Evolutionary conservation across 306 rosid species (phyloP), one percentile per base, ranked within the genome.

Genomic region (Medicago arabica): DNA sequence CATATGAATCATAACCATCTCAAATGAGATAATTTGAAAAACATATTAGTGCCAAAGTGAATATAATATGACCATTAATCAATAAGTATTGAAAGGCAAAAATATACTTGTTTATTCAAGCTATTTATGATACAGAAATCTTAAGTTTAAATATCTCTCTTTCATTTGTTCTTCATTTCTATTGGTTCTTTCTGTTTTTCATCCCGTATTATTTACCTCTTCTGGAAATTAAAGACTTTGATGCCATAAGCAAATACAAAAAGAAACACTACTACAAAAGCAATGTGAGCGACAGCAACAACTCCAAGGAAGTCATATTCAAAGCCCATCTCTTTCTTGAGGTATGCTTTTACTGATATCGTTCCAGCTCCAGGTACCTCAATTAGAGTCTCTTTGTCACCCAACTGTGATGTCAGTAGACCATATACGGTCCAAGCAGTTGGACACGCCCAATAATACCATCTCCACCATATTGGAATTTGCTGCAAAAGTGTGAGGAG

Each of bases 391-490:
- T 60, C 76, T 6, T 25, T 84, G 75, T 88, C 82, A 15, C 90
- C 93, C 28, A 88, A 23, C 72, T 86, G 93, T n/a, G 90, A 88
- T 23, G 89, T 78, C 67, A 88, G 18, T 2, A 86, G 74, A 69
- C 93, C 90, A 76, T 86, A 80, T 66, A 83, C 2, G 57, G 87
- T 84, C 90, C 88, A 88, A 4, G 93, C 83, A 25, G 89, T 75
- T 5, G 90, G 93, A 39, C 75, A 72, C 1, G 28, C 86, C 92
- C 89, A 88, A 74, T 86, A 82, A 67, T 60, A 88, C 89, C 92
- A 88, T 59, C 87, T 80, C 93, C 87, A 86, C 90, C 93, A 83
- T 84, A 84, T 83, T 44, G 93, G 93, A 61, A 84, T 86, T 84
- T 73, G 86, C 93, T 86, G 87, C 82, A 74, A 58, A 70, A 3